Conservation (phyloP, 2,329 filamentous ascomycete species). For the Epichloe uncinata region DNA sequence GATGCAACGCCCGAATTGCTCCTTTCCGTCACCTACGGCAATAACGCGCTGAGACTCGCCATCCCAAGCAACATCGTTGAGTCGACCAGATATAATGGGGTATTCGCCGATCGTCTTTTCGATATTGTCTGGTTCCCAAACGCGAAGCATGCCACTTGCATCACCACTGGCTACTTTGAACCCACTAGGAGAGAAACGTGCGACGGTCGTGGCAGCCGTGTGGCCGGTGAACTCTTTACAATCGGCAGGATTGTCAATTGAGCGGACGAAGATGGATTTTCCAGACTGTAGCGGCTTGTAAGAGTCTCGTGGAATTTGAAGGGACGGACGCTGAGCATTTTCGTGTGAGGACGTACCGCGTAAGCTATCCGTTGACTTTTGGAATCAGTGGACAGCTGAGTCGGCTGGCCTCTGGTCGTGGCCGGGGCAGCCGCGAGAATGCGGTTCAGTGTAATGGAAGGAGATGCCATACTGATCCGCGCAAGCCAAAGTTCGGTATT, state of each 20-base stretch:
- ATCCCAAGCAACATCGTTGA: slow-evolving; percentile 96
- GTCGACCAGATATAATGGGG: slow-evolving; percentile 81
- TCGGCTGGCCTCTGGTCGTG: slow-evolving; percentile 75
- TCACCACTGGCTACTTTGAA: slow-evolving; percentile 94
- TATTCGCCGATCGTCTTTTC: slow-evolving; percentile 85
- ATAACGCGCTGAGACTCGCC: slow-evolving; percentile 94
- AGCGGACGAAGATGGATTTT: slow-evolving; percentile 92
- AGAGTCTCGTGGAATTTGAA: slow-evolving; percentile 1
- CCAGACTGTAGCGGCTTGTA: slow-evolving; percentile 49
- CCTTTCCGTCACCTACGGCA: slow-evolving; percentile 87
- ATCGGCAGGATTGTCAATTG: slow-evolving; percentile 75
- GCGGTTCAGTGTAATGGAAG: slow-evolving; percentile 43
- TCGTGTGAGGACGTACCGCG: slow-evolving; percentile 46
- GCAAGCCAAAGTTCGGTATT: not conserved
- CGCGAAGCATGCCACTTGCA: slow-evolving; percentile 66
- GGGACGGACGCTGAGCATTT: not conserved
- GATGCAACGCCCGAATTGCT: slow-evolving; percentile 87
- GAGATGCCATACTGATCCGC: slow-evolving; percentile 18
- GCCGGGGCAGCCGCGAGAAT: slow-evolving; percentile 79
- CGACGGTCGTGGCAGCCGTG: slow-evolving; percentile 78
- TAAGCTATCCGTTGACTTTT: slow-evolving; percentile 91
- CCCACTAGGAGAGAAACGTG: slow-evolving; percentile 84
- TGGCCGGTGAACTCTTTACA: slow-evolving; percentile 89
- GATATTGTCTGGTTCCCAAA: slow-evolving; percentile 87
- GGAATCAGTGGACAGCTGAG: slow-evolving; percentile 72